Evolutionary conservation across 768 basidiomycete species (phyloP), one percentile per base, ranked within the genome.

Genomic region (Psilocybe tampanensis): DNA sequence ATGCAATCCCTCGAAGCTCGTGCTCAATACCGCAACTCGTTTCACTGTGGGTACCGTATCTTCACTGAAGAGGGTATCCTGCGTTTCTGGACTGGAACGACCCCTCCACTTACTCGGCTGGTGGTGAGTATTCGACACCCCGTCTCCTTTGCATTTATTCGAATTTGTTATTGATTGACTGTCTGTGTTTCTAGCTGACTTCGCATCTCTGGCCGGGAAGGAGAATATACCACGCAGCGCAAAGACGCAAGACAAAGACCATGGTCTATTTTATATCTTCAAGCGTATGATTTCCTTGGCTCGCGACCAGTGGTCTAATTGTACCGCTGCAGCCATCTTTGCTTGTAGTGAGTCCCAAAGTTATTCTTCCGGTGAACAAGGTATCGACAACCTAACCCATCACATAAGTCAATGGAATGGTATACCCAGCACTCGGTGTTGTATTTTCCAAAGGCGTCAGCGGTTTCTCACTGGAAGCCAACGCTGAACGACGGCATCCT

Each of bases 1-100:
- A 99, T 98, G 97, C 97, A 99, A 72, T 88, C 93, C 5, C 80
- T 99, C 9, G 82, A 84, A 54, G 97, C 96, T 0, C 79, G 84
- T 9, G 73, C 79, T 21, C 88, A 94, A 58, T 99, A 98, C 69
- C 85, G 88, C 34, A 98, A 99, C 67, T 88, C 95, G 2, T 91
- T 98, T 76, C 95, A 98, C 65, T 98, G 96, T 64, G 95, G 88
- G 4, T 96, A 97, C 67, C 83, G 95, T 44, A 95, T 98, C 68
- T 86, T 94, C 61, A 94, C 88, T 0, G 96, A 98, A 71, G 95
- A 98, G 66, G 97, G 97, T 2, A 62, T 97, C 7, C 64, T 85
- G n/a, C 82, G 90, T 47, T 97, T 99, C 73, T 99, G 97, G 97
- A 92, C 90, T 2, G 97, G 97, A 2, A 94, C 96, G 7, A 96